Evolutionary conservation across 164 flowering plant genomes (phyloP).

Genomic region (Saururus chinensis): DNA sequence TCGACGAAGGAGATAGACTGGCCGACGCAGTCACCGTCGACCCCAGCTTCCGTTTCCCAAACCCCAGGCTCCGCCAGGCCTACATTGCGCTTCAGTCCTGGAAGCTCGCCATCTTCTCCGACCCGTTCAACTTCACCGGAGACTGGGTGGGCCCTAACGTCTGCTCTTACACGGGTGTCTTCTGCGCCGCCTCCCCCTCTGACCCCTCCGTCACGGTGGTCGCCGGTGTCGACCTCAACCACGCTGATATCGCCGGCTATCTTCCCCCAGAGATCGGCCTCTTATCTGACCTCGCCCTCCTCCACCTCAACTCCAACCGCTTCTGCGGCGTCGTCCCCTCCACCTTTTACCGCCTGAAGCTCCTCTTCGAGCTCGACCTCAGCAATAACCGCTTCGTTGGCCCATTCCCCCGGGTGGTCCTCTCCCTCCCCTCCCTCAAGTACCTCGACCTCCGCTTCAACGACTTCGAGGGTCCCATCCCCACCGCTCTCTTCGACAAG

Average conservation of each 20-base stretch:
- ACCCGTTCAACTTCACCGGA: constrained; percentile 53
- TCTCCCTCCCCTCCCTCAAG: constrained; percentile 49
- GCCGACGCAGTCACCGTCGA: neutral
- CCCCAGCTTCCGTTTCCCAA: constrained; percentile 8
- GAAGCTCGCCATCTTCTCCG: constrained; percentile 59
- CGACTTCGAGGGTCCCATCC: constrained; percentile 72
- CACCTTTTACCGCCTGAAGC: constrained; percentile 31
- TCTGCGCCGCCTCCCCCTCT: constrained; percentile 35
- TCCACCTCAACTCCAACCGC: constrained; percentile 80
- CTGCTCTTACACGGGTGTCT: constrained; percentile 56
- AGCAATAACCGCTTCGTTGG: constrained; percentile 85
- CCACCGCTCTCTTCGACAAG: constrained; percentile 49
- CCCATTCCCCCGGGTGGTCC: constrained; percentile 44
- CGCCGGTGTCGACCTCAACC: constrained; percentile 74
- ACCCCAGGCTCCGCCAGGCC: constrained; percentile 42
- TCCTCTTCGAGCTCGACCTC: constrained; percentile 64
- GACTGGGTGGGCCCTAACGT: constrained; percentile 64
- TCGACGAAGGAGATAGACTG: neutral
- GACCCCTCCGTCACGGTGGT: constrained; percentile 25
- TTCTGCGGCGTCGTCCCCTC: constrained; percentile 65
- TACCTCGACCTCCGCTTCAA: constrained; percentile 72
- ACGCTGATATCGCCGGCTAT: constrained; percentile 69
- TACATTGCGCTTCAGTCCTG: constrained; percentile 71
- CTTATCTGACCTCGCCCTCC: constrained; percentile 60
- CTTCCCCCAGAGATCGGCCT: constrained; percentile 65